Percentiles rank a stretch among this genome's conserved stretches.
phyloP scores from a whole-genome alignment of 495 filamentous ascomycete genomes.

The Daldinia loculata region DNA sequence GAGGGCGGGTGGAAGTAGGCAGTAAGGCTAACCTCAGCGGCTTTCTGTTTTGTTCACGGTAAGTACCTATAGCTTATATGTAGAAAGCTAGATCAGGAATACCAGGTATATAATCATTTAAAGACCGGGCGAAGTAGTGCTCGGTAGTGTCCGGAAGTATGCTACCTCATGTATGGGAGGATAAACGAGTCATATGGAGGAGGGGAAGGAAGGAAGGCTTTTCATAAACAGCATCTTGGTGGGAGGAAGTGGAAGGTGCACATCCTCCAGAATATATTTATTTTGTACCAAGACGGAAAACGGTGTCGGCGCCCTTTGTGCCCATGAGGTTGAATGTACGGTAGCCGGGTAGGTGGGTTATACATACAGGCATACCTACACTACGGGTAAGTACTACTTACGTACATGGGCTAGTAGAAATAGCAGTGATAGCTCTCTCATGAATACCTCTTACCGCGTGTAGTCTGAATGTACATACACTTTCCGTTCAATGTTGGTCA shows the following conservation, averaged over 20 bases:
- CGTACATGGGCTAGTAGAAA: neutral
- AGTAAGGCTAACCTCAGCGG: constrained; percentile 15
- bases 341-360: neutral
- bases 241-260: constrained; percentile 17
- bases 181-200: constrained; percentile 8
- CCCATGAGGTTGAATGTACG: constrained; percentile 10
- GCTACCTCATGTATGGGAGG: constrained; percentile 20
- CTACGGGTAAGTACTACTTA: neutral
- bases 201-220: constrained; percentile 1
- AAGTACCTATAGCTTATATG: neutral
- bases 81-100: constrained; percentile 4
- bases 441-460: neutral
- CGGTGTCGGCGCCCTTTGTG: constrained; percentile 21
- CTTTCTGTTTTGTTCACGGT: constrained; percentile 15
- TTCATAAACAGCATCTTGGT: constrained; percentile 30
- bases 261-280: constrained; percentile 25
- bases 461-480: neutral
- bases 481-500: neutral
- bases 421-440: neutral
- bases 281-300: constrained; percentile 13
- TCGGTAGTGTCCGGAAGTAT: constrained; percentile 21
- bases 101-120: constrained; percentile 5
- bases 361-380: neutral
- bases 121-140: constrained; percentile 9
- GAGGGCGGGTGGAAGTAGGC: neutral